Base-by-base conservation (phyloP, 2,329 filamentous ascomycete genomes). In the Penicillium sp. region DNA sequence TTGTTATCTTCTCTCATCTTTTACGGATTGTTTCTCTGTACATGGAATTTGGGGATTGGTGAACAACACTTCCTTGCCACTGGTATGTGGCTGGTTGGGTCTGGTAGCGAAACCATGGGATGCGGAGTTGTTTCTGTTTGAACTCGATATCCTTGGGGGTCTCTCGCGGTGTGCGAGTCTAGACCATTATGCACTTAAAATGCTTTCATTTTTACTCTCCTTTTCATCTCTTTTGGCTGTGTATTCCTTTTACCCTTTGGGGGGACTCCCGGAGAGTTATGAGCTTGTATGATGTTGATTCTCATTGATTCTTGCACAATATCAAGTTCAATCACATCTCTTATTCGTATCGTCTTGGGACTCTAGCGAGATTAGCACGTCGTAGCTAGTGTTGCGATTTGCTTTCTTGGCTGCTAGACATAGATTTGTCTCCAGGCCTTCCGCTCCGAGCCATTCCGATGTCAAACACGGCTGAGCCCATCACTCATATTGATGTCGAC, bases 41-140 rank as follows among this genome's bases (percentile, higher is more conserved):
- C 61, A 74, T 72, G 65, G 70, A 63, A 55, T 68, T 70, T 61
- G 67, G 61, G 61, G 65, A 61, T 63, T 66, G 70, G 66, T 71
- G 65, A 70, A 60, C 47, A 55, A 67, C 62, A 64, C 65, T 70
- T 67, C 58, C 62, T 65, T 60, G 62, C 65, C 64, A 68, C 65
- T 68, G 65, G 63, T 66, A 65, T 62, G 65, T 68, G 67, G 63
- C 60, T 60, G 66, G 68, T 66, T 64, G 59, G 67, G 59, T 64
- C 59, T 64, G 67, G 59, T 68, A 69, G 64, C 60, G 66, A 67
- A 68, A 73, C 70, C 70, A 70, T 70, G 67, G 72, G 71, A 70
- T 73, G 70, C 63, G 73, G 72, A 73, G 72, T 73, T 72, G 63
- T 70, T 67, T 63, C 57, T 60, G 55, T 65, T 65, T 65, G 60